These are phyloP conservation scores for Trypanosomatidae sp. DNA, from an alignment of 208 protist species.

Conservation along the genomic window DNA sequence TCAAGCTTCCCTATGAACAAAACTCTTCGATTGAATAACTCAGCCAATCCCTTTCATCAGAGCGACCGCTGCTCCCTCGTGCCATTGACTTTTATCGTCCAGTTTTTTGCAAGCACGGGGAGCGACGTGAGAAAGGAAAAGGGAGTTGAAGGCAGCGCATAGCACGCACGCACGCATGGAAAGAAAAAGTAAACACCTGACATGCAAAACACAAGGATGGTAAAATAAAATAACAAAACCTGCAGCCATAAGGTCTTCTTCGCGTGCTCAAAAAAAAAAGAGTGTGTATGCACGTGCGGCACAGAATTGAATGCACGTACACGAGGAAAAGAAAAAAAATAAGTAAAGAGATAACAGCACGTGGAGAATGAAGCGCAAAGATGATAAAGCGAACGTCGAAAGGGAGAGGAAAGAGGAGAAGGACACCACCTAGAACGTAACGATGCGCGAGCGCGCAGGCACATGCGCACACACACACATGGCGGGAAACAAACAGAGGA, in stretches of 20 bases:
- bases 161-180: neutral
- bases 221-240: neutral
- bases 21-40: neutral
- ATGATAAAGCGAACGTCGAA: neutral
- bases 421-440: neutral
- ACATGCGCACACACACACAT: neutral
- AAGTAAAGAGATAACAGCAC: neutral
- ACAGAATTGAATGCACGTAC: neutral
- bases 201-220: neutral
- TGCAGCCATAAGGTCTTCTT: neutral
- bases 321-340: neutral
- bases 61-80: neutral
- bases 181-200: neutral
- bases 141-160: neutral
- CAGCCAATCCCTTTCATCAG: neutral
- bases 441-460: neutral
- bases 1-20: neutral
- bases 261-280: neutral
- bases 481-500: too few species aligned
- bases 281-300: neutral
- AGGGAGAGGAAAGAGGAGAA: neutral
- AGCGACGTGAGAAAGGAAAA: neutral
- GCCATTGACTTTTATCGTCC: neutral
- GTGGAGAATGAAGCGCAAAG: neutral
- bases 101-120: neutral